Evolutionary conservation across 768 basidiomycete species (phyloP).

Genomic region (Collybiopsis confluens): DNA sequence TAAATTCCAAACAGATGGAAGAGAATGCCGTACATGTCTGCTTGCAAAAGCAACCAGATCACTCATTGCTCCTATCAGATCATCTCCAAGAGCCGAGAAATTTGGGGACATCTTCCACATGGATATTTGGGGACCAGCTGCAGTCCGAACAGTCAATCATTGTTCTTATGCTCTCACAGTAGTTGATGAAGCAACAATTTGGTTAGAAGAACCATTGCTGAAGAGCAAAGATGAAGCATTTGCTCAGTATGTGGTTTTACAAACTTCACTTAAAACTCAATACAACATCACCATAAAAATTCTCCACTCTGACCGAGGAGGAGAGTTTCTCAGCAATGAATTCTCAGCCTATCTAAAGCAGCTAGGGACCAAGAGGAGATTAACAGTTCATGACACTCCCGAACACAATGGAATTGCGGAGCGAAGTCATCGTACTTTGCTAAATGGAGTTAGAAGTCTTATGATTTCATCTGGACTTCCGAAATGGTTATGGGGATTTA

Average conservation of each 20-base stretch:
- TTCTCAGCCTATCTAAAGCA: too few species aligned
- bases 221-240: neutral
- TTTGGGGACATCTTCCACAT: neutral
- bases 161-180: neutral
- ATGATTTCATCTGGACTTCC: too few species aligned
- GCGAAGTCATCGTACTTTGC: neutral
- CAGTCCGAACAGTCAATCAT: neutral
- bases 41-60: neutral
- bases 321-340: too few species aligned
- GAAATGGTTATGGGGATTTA: neutral
- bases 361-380: too few species aligned
- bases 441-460: neutral
- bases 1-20: too few species aligned
- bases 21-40: too few species aligned
- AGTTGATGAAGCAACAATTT: too few species aligned
- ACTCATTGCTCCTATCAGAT: neutral
- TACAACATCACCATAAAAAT: too few species aligned
- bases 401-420: neutral
- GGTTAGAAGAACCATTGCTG: neutral
- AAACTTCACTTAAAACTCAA: too few species aligned
- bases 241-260: neutral
- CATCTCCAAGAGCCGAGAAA: neutral
- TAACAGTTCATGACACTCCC: too few species aligned
- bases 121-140: too few species aligned
- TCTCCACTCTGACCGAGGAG: too few species aligned